Evolutionary conservation across 208 protist species (phyloP).

Genomic region (Phytomonas francai): DNA sequence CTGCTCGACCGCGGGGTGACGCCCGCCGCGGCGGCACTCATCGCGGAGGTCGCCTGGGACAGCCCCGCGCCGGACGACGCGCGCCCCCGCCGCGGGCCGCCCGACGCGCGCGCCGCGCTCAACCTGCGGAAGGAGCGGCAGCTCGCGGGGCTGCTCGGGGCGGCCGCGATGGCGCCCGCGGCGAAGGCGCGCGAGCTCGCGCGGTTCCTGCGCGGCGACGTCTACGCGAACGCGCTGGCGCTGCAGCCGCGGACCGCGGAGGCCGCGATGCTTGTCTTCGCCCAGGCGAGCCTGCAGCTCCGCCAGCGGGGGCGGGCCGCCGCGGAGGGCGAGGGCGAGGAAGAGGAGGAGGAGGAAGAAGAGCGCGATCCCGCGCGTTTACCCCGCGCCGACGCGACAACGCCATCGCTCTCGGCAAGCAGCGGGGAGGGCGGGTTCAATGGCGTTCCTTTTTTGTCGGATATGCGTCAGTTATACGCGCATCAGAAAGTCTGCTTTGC

Average conservation of each 20-base stretch:
- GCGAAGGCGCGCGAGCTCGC: slow-evolving; percentile 45
- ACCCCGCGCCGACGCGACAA: not conserved
- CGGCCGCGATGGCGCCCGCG: slow-evolving; percentile 45
- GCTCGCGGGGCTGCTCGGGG: slow-evolving; percentile 45
- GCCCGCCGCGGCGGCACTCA: slow-evolving; percentile 39
- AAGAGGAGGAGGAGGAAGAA: not conserved
- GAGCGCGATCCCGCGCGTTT: not conserved
- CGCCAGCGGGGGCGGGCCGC: slow-evolving; percentile 20
- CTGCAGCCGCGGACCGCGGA: slow-evolving; percentile 53
- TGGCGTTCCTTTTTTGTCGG: slow-evolving; percentile 49
- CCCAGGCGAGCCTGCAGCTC: slow-evolving; percentile 45
- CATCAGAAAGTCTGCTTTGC: slow-evolving; percentile 53
- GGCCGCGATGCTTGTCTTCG: slow-evolving; percentile 52
- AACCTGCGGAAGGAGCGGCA: slow-evolving; percentile 72
- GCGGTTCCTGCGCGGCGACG: slow-evolving; percentile 30
- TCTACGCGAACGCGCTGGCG: slow-evolving; percentile 35
- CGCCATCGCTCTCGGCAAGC: not conserved
- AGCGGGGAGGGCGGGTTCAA: slow-evolving; percentile 8
- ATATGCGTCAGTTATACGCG: slow-evolving; percentile 69
- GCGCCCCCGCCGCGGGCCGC: slow-evolving; percentile 15
- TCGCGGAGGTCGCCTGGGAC: slow-evolving; percentile 60
- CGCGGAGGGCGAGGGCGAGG: not conserved
- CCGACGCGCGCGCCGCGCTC: slow-evolving; percentile 44
- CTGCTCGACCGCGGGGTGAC: slow-evolving; percentile 64
- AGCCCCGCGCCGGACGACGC: slow-evolving; percentile 19